phyloP scores from a whole-genome alignment of 805 yeast species.

The Priceomyces medius region DNA sequence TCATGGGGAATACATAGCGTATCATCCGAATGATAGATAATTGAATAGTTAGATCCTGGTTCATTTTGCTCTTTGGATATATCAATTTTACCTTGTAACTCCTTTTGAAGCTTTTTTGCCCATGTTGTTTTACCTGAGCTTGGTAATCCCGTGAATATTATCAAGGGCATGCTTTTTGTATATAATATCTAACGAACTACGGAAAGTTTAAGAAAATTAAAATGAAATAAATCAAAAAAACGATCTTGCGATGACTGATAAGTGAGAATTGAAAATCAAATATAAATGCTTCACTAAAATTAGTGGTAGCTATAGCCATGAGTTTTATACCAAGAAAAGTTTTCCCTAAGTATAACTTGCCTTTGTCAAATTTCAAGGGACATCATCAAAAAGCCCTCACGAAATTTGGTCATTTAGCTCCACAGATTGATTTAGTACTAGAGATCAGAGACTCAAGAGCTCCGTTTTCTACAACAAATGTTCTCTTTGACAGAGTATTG shows the following conservation, averaged over 20 bases:
- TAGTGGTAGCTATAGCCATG: conserved; percentile 19
- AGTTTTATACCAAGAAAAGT: conserved; percentile 62
- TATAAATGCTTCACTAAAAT: not conserved
- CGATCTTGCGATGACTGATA: not conserved
- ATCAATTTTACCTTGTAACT: conserved; percentile 48
- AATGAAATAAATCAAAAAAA: too few species aligned
- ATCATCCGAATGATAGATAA: conserved; percentile 76
- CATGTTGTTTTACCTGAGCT: conserved; percentile 78
- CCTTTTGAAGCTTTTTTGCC: conserved; percentile 54
- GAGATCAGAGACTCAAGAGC: conserved; percentile 91
- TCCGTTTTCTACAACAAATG: conserved; percentile 80
- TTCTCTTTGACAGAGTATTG: conserved; percentile 67
- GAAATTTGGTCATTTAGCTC: conserved; percentile 63
- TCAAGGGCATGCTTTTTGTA: conserved; percentile 96
- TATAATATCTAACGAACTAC: too few species aligned
- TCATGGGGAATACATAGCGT: conserved; percentile 67
- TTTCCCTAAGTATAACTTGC: conserved; percentile 74
- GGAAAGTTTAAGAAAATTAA: too few species aligned
- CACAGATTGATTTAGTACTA: conserved; percentile 76
- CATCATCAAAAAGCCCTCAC: conserved; percentile 82
- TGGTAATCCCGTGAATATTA: conserved; percentile 83
- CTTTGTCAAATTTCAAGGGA: conserved; percentile 81
- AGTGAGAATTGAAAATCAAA: not conserved
- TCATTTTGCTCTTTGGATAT: conserved; percentile 35
- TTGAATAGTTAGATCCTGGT: conserved; percentile 55